Conservation (phyloP, 2,329 filamentous ascomycete genomes). For the Furcasterigmium sp. region DNA sequence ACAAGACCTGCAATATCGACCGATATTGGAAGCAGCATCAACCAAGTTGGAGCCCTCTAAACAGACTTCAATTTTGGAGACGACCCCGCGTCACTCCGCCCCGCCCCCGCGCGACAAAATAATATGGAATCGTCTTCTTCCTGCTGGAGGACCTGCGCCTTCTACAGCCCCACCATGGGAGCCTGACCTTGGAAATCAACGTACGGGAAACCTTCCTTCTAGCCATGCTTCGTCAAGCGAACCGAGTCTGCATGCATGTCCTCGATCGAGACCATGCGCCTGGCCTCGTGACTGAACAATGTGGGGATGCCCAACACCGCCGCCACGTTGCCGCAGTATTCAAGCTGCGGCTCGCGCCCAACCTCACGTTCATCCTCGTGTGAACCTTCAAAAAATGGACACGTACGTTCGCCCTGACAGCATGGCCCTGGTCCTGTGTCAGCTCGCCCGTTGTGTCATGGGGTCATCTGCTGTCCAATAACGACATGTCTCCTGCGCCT, state of each 20-base stretch:
- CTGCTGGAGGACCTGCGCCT: too few species aligned
- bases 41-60: too few species aligned
- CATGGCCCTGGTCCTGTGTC: neutral
- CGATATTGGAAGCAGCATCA: too few species aligned
- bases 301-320: neutral
- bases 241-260: neutral
- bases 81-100: too few species aligned
- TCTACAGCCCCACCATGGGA: too few species aligned
- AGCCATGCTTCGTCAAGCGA: neutral
- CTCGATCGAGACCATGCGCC: neutral
- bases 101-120: too few species aligned
- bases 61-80: too few species aligned
- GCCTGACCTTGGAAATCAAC: neutral
- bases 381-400: neutral
- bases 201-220: too few species aligned
- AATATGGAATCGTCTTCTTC: too few species aligned
- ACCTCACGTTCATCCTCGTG: neutral
- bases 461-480: neutral
- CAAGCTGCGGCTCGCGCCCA: neutral
- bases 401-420: neutral
- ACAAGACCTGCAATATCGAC: too few species aligned
- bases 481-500: too few species aligned
- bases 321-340: too few species aligned
- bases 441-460: neutral
- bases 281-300: neutral